A percentile compares a stretch with the other conserved stretches of the same genome.
phyloP scores from a whole-genome alignment of 2,329 filamentous ascomycete species.

The Penicillium sp. region DNA sequence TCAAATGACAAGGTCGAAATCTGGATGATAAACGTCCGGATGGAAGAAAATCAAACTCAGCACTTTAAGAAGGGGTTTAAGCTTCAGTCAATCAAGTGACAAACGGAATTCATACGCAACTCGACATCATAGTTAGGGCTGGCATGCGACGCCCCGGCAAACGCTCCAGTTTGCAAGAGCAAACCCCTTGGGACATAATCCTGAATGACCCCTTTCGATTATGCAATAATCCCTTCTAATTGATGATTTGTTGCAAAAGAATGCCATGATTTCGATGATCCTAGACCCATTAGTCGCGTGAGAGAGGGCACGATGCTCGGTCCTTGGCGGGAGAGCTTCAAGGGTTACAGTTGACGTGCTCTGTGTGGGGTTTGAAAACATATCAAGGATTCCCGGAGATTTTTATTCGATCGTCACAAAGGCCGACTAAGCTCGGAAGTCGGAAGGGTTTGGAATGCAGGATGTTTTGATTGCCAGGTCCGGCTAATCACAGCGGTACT shows the following conservation, averaged over 20 bases:
- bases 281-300: neutral
- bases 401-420: slow-evolving; percentile 1
- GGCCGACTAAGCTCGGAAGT: slow-evolving; percentile 15
- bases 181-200: neutral
- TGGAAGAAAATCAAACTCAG: slow-evolving; percentile 14
- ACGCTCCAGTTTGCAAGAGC: neutral
- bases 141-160: slow-evolving; percentile 6
- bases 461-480: neutral
- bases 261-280: neutral
- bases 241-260: neutral
- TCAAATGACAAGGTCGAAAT: neutral
- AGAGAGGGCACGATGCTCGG: neutral
- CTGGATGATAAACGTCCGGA: neutral
- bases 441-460: slow-evolving; percentile 19
- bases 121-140: slow-evolving; percentile 6
- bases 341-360: slow-evolving; percentile 17
- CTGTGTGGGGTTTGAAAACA: slow-evolving; percentile 15
- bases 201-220: neutral
- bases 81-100: slow-evolving; percentile 11
- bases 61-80: slow-evolving; percentile 15
- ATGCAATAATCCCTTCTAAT: neutral
- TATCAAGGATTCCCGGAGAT: slow-evolving; percentile 1
- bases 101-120: slow-evolving; percentile 13
- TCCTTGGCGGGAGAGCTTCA: neutral
- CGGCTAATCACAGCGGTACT: too few species aligned